Percentiles rank a stretch among this genome's conserved stretches.
Conservation (phyloP, 2,329 filamentous ascomycete genomes). For the Hypoxylon sp. region DNA sequence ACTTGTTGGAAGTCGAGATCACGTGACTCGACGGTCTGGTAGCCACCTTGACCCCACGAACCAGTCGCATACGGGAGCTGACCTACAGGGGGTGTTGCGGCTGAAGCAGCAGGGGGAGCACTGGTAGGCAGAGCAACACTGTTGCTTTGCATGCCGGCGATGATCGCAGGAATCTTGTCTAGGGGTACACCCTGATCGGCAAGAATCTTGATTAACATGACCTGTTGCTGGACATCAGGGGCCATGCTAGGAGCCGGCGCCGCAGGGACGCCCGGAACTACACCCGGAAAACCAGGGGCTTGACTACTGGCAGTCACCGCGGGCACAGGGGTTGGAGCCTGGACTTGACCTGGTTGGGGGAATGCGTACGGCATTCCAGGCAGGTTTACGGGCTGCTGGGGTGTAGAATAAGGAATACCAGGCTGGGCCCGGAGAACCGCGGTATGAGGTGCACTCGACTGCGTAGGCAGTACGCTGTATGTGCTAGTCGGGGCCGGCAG, state of each 20-base stretch:
- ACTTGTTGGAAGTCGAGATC: conserved; percentile 71
- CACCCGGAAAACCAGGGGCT: conserved; percentile 56
- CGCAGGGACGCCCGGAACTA: conserved; percentile 56
- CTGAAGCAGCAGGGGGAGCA: conserved; percentile 54
- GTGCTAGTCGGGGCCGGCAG: conserved; percentile 58
- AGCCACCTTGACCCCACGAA: conserved; percentile 57
- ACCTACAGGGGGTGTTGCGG: conserved; percentile 57
- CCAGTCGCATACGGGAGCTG: conserved; percentile 61
- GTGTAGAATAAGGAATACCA: conserved; percentile 60
- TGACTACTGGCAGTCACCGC: conserved; percentile 58
- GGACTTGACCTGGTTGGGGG: conserved; percentile 60
- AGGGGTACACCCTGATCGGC: conserved; percentile 81
- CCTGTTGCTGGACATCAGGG: conserved; percentile 76
- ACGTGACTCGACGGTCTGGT: conserved; percentile 64
- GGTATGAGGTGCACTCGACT: conserved; percentile 46
- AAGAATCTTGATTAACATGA: conserved; percentile 81
- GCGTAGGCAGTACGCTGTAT: conserved; percentile 49
- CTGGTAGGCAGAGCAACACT: conserved; percentile 53
- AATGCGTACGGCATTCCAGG: conserved; percentile 63
- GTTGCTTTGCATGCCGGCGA: conserved; percentile 66
- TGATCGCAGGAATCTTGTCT: conserved; percentile 78
- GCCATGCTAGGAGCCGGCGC: conserved; percentile 60
- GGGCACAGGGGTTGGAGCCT: conserved; percentile 53
- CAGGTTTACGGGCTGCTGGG: conserved; percentile 73
- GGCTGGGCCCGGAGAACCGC: conserved; percentile 49